These are phyloP conservation scores for Anisodus acutangulus DNA, from an alignment of 257 asterid species.

Conservation along the genomic window DNA sequence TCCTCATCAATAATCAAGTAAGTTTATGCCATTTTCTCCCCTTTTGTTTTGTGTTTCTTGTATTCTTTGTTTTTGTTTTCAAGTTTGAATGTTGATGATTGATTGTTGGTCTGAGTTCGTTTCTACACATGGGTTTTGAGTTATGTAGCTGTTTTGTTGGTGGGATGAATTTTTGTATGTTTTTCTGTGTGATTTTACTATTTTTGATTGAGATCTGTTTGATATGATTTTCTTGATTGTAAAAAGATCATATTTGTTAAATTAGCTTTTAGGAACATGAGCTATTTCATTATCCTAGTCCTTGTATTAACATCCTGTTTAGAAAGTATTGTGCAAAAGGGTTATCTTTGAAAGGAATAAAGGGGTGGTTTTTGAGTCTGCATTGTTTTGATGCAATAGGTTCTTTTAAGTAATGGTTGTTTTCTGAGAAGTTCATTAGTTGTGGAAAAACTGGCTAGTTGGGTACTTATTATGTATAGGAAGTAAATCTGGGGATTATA, in stretches of 20 bases:
- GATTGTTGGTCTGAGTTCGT: not conserved
- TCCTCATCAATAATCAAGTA: constrained; percentile 30
- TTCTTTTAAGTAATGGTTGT: not conserved
- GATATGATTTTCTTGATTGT: not conserved
- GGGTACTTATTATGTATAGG: not conserved
- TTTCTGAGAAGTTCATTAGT: not conserved
- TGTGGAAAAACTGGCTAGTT: not conserved
- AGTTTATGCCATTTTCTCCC: not conserved
- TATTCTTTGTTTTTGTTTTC: not conserved
- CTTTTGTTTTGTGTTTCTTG: not conserved
- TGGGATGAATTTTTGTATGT: not conserved
- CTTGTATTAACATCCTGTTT: not conserved
- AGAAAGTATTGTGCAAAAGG: not conserved
- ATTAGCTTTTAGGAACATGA: not conserved
- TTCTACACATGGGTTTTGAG: constrained; percentile 18
- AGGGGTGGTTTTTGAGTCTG: not conserved
- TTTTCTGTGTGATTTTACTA: not conserved
- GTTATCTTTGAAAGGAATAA: not conserved
- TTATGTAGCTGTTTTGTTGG: not conserved
- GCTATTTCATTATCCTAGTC: not conserved
- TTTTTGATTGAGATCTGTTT: constrained; percentile 29
- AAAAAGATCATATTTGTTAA: not conserved
- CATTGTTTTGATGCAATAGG: constrained; percentile 1
- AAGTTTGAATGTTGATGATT: constrained; percentile 22
- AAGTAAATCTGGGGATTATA: constrained; percentile 7